Conservation (phyloP, 371 early-diverging fungal species). For the Chytridiales sp. region DNA sequence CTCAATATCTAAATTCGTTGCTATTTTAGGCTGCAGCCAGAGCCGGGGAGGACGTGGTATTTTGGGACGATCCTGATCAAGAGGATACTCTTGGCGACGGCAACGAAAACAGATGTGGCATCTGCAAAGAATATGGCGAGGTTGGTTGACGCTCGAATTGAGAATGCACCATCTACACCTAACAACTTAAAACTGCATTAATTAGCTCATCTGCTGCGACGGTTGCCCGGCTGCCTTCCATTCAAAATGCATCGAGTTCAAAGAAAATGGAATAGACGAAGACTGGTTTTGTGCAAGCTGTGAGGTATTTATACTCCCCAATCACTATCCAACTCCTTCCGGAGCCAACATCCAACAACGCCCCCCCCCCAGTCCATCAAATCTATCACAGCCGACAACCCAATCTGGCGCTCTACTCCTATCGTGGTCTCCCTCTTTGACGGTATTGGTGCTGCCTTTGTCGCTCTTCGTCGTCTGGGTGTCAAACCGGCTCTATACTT, state of each 20-base stretch:
- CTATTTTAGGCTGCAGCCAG: slow-evolving; percentile 3
- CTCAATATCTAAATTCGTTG: background rate
- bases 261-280: background rate
- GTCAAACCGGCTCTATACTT: slow-evolving; percentile 8
- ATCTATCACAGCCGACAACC: slow-evolving; percentile 1
- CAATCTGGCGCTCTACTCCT: slow-evolving; percentile 7
- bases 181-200: background rate
- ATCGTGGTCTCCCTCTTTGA: slow-evolving; percentile 15
- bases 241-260: slow-evolving; percentile 5
- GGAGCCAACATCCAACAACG: background rate
- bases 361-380: background rate
- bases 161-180: too few relatives aligned
- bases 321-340: background rate
- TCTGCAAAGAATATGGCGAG: slow-evolving; percentile 9
- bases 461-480: slow-evolving; percentile 15
- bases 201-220: slow-evolving; percentile 15
- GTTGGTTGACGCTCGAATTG: background rate
- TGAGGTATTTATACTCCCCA: slow-evolving; percentile 2
- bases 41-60: background rate
- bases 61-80: background rate
- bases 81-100: background rate
- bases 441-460: slow-evolving; percentile 15
- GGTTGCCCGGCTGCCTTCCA: slow-evolving; percentile 14
- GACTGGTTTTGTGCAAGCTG: slow-evolving; percentile 10
- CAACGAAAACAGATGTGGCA: slow-evolving; percentile 9